Percentiles rank a stretch among this genome's conserved stretches.
phyloP scores from a whole-genome alignment of 2,329 filamentous ascomycete species.

The Paradendryphiella salina region DNA sequence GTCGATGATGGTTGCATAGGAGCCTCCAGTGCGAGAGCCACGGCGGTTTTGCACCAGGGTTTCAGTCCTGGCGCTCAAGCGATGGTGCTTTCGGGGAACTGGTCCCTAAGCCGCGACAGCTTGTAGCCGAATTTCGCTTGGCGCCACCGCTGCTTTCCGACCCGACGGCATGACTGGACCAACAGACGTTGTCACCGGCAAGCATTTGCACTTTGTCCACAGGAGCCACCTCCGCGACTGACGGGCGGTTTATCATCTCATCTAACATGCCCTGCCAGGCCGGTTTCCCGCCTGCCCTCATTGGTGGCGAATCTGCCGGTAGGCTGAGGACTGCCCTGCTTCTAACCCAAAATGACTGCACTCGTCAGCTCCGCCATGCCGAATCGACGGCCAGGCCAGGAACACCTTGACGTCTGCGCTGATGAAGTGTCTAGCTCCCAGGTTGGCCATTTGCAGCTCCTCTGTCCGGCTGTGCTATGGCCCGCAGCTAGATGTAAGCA shows the following conservation, averaged over 20 bases:
- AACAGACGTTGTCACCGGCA: constrained; percentile 13
- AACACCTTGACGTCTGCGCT: constrained; percentile 7
- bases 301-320: constrained; percentile 18
- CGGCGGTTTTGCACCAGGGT: constrained; percentile 8
- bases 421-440: constrained; percentile 20
- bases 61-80: constrained; percentile 2
- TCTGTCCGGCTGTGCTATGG: neutral
- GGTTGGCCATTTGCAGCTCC: neutral
- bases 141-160: constrained; percentile 13
- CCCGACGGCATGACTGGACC: constrained; percentile 23
- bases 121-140: constrained; percentile 18
- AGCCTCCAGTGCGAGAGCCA: no score
- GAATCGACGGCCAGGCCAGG: constrained; percentile 7
- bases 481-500: constrained; percentile 21
- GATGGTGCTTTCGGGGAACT: constrained; percentile 18
- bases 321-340: constrained; percentile 9
- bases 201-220: constrained; percentile 5
- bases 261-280: constrained; percentile 15
- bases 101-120: constrained; percentile 18
- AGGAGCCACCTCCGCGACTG: constrained; percentile 3
- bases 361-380: constrained; percentile 1
- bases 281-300: constrained; percentile 1
- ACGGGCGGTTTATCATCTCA: constrained; percentile 12
- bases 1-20: no score
- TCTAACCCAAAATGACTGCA: constrained; percentile 10